phyloP scores from a whole-genome alignment of 2,329 filamentous ascomycete species.

The Cladosporium sp. region DNA sequence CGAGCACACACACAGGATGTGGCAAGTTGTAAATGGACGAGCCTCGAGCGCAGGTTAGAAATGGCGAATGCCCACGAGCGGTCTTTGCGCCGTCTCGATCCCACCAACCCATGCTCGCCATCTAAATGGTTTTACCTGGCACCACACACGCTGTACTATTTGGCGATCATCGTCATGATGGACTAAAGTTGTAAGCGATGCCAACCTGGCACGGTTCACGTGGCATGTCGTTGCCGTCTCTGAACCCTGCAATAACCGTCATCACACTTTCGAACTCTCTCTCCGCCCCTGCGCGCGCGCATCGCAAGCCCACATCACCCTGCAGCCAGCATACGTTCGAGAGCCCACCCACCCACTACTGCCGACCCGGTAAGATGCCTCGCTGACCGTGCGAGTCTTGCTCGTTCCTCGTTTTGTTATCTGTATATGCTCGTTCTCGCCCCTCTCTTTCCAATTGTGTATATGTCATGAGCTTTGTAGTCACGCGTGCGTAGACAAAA shows the following conservation, averaged over 20 bases:
- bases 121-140: background rate
- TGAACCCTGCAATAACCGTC: slow-evolving; percentile 17
- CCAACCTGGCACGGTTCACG: slow-evolving; percentile 15
- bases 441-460: background rate
- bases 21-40: background rate
- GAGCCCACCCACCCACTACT: background rate
- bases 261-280: slow-evolving; percentile 6
- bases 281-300: background rate
- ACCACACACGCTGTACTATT: background rate
- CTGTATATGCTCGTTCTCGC: background rate
- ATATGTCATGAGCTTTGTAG: slow-evolving; percentile 1
- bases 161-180: slow-evolving; percentile 2
- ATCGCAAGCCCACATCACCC: slow-evolving; percentile 2
- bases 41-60: background rate
- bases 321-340: background rate
- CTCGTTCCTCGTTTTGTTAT: background rate
- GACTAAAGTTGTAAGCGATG: slow-evolving; percentile 15
- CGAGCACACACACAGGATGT: background rate
- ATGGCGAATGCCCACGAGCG: background rate
- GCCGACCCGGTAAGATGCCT: slow-evolving; percentile 1
- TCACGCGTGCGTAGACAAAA: background rate
- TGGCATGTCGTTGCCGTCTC: slow-evolving; percentile 2
- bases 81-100: background rate
- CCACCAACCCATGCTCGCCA: background rate
- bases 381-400: background rate